phyloP scores from a whole-genome alignment of 2,329 filamentous ascomycete species.

The Dactylonectria macrodidyma region DNA sequence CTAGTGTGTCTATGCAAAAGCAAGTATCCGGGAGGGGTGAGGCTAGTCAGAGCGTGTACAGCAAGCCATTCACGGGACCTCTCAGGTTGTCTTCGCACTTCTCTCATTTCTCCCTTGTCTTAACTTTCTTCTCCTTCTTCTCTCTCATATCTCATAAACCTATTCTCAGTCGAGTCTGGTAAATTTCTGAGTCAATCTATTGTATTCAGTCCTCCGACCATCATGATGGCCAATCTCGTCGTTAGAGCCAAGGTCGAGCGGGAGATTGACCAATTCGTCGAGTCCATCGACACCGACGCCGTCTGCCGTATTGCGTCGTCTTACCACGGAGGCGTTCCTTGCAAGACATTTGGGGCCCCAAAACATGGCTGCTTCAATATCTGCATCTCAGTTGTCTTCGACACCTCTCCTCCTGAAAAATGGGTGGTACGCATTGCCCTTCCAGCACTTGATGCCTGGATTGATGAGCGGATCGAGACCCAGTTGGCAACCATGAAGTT shows the following conservation, averaged over 20 bases:
- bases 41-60: too few species aligned
- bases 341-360: neutral
- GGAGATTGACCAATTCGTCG: neutral
- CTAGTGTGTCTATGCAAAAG: too few species aligned
- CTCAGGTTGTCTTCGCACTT: too few species aligned
- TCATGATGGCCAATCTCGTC: neutral
- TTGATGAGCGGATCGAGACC: slow-evolving; percentile 5
- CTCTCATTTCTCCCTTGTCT: too few species aligned
- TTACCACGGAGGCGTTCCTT: slow-evolving; percentile 7
- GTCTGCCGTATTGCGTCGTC: slow-evolving; percentile 10
- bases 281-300: neutral
- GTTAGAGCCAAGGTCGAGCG: neutral
- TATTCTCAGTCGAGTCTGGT: too few species aligned
- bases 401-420: neutral
- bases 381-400: slow-evolving; percentile 12
- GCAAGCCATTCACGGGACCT: too few species aligned
- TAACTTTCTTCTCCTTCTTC: too few species aligned
- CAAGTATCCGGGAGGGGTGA: too few species aligned
- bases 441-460: neutral
- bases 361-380: slow-evolving; percentile 7
- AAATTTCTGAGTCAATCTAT: too few species aligned
- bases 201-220: neutral
- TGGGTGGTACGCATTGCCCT: slow-evolving; percentile 15
- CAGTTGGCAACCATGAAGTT: slow-evolving; percentile 19
- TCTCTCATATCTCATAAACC: too few species aligned